Base-by-base conservation (phyloP, 805 yeast species). In the Saturnispora silvae region DNA sequence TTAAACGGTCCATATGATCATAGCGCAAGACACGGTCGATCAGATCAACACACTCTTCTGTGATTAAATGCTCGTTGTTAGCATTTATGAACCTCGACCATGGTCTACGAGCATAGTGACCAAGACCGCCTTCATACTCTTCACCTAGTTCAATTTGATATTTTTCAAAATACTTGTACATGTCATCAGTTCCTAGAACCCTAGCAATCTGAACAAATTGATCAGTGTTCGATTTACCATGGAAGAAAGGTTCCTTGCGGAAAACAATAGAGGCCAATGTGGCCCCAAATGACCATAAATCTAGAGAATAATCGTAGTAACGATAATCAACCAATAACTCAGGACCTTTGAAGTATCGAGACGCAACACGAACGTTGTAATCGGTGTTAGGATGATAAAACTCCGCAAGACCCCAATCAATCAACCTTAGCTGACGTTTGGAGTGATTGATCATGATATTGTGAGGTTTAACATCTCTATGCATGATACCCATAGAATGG, bases 331-430 rank as follows among this genome's bases (percentile, higher is more conserved):
- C 85, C 42, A 87, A 65, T 40, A 87, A 62, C 54, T 87, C 96
- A 3, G 96, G 96, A 3, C 96, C 96, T 59, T 87, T 87, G 59
- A 81, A 87, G 56, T 84, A 85, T 47, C 96, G 64, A 4, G 95
- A 83, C 2, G 96, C 96, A 14, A 87, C 96, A 46, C 96, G 70
- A 16, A 87, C 96, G 52, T 87, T 87, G 52, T 83, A 87, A 50
- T 84, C 95, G 54, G 75, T 81, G 11, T 85, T 85, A 18, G 84
- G 76, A 54, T 87, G 96, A 53, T 86, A 86, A 54, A 84, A 86
- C 57, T 87, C 96, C 7, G 96, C 96, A 36, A 87, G 63, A 6
- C 96, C 96, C 96, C 96, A 87, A 59, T 87, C 96, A 38, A 87
- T 86, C 45, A 86, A 69, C 45, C 95, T 71, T 48, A 87, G 62